Base-by-base conservation (phyloP, 2,329 filamentous ascomycete genomes). In the Xylaria sp. region DNA sequence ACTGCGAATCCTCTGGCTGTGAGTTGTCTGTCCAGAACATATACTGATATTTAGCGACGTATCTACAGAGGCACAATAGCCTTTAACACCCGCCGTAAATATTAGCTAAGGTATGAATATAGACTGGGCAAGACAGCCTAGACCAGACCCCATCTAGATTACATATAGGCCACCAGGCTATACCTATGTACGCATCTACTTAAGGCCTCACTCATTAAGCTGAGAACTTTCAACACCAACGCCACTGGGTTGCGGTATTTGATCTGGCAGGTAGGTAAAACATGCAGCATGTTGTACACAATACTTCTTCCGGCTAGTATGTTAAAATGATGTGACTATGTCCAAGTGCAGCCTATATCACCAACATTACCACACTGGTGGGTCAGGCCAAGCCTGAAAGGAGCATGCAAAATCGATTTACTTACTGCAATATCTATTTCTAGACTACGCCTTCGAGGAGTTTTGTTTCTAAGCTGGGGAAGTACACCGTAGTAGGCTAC, bases 91-190 rank as follows among this genome's bases (percentile, higher is more conserved):
- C 20, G 4, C 9, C 32, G 7, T 52, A 52, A n/a, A n/a, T 32
- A 25, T 23, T 25, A 23, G 10, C 10, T 5, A 25, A 25, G 12
- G 23, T 6, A 46, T n/a, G n/a, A n/a, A n/a, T n/a, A n/a, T 45
- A 58, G 20, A 23, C 55, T 34, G 55, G 55, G 60, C 56, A 60
- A 56, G 55, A 60, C 48, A 60, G 41, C 39, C 65, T 64, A 48
- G 46, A 58, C 46, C 4, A 55, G 18, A 7, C 23, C 15, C 25
- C 9, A 28, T 18, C 23, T 28, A 30, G 46, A 23, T 9, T 46
- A 46, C n/a, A 46, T 10, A n/a, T n/a, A n/a, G n/a, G n/a, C n/a
- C n/a, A n/a, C n/a, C n/a, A n/a, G n/a, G n/a, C n/a, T n/a, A n/a
- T n/a, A n/a, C n/a, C n/a, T n/a, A n/a, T n/a, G n/a, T n/a, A n/a